Evolutionary conservation across 2,329 filamentous ascomycete genomes (phyloP), one percentile per base, ranked within the genome.

Genomic region (Phyllosticta citriasiana): DNA sequence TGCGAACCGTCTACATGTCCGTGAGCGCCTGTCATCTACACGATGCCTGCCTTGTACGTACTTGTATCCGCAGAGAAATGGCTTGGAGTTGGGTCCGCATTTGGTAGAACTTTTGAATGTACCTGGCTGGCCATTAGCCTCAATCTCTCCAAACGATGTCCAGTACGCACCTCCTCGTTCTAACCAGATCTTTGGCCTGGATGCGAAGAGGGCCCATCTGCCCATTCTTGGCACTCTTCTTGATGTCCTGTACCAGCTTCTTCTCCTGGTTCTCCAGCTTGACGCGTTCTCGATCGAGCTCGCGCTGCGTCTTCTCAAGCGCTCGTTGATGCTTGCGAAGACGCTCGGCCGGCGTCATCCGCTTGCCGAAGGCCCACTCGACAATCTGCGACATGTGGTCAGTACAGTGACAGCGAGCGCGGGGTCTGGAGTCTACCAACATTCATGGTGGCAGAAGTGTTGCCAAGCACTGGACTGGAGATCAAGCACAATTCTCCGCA

Each of bases 181-280:
- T 84, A 52, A 99, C 94, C 57, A 99, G 77, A 74, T 99, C 94
- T 76, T 97, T 97, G 53, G 94, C 94, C 75, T 99, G 94, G 72
- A 99, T 96, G 79, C 96, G 96, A 76, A 93, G 91, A 14, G 94
- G 92, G n/a, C 92, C 93, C 84, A 97, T 94, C 78, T 99, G 93
- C 4, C 91, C 91, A 80, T 94, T 96, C 79, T 99, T 96, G 60
- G 94, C 94, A 70, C 89, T 96, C 79, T 96, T 95, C 80, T 96
- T 97, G 79, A 99, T 99, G 72, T 97, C 93, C 65, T 87, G 83
- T 59, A 97, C 88, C 59, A 99, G 82, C 71, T 96, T 96, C 85
- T 97, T 97, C 80, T 99, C 94, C 74, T 99, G 94, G 72, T 96
- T 96, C 79, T 99, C 94, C 33, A 99, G 82, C 79, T 99, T 99